A percentile compares a stretch with the other conserved stretches of the same genome.
These are phyloP conservation scores for Gilbertella persicaria DNA, from an alignment of 371 early-diverging fungal genomes.

Conservation along the genomic window DNA sequence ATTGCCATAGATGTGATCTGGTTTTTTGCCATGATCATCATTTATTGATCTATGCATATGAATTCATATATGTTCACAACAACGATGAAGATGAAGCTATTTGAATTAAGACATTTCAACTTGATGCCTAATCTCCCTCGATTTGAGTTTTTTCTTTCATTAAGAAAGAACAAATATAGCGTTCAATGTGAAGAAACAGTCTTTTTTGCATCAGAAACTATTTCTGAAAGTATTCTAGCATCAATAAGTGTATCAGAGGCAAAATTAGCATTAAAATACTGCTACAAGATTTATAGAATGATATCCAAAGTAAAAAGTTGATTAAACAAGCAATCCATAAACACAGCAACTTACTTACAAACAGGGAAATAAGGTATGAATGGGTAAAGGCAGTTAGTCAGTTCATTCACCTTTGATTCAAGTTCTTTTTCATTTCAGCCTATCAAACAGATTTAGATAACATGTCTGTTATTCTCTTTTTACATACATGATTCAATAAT, in stretches of 20 bases:
- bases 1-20: too few species aligned
- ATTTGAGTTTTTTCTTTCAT: too few species aligned
- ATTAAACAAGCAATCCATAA: background rate
- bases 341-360: conserved; percentile 18
- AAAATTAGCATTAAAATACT: conserved; percentile 1
- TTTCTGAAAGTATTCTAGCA: conserved; percentile 16
- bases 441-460: background rate
- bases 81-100: too few species aligned
- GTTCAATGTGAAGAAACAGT: too few species aligned
- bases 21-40: too few species aligned
- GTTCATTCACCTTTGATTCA: conserved; percentile 3
- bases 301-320: conserved; percentile 14
- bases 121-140: too few species aligned
- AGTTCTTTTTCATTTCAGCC: conserved; percentile 1
- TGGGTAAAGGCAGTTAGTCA: conserved; percentile 15
- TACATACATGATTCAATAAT: conserved; percentile 14
- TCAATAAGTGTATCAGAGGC: conserved; percentile 1
- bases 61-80: too few species aligned
- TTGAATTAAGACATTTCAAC: too few species aligned
- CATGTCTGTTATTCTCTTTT: background rate
- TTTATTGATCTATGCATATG: too few species aligned
- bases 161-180: too few species aligned
- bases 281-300: conserved; percentile 9
- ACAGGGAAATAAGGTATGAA: conserved; percentile 19
- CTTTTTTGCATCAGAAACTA: conserved; percentile 19